Conservation (phyloP, 2,329 filamentous ascomycete species). For the Sporothrix dimorphospora region DNA sequence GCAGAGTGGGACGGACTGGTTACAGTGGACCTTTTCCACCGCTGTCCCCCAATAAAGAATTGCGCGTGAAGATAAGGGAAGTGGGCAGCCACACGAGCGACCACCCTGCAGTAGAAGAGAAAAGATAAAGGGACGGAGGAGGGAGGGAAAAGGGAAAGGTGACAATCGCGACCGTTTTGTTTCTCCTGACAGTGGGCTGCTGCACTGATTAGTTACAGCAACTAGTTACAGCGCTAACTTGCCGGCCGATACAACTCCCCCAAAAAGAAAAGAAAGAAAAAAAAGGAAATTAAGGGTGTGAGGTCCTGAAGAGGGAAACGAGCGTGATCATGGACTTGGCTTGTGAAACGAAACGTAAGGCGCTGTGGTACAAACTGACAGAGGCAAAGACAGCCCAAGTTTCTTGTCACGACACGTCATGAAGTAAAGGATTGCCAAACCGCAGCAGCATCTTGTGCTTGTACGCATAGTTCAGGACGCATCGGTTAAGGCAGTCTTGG, state of each 20-base stretch:
- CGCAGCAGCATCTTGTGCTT: background rate
- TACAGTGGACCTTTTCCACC: slow-evolving; percentile 11
- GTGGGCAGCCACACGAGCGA: too few species aligned
- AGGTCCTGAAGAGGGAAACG: background rate
- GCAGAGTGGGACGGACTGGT: background rate
- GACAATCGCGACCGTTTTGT: background rate
- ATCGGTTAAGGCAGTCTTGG: background rate
- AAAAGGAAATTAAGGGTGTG: background rate
- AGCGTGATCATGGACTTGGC: background rate
- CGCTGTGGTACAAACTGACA: background rate
- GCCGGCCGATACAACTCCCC: background rate
- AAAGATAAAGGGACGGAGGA: background rate
- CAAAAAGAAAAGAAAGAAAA: background rate
- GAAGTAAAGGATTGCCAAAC: background rate
- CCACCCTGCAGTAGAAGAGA: background rate
- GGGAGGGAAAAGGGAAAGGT: background rate
- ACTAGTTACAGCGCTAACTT: background rate
- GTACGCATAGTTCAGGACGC: background rate
- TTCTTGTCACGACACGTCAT: background rate
- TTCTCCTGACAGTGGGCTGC: background rate
- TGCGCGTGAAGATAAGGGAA: background rate
- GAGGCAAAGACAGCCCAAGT: background rate
- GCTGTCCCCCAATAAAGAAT: background rate
- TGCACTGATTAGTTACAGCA: background rate
- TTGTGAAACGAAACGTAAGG: background rate